These are phyloP conservation scores for Annona squamosa DNA, from an alignment of 164 flowering plant genomes.

Conservation along the genomic window DNA sequence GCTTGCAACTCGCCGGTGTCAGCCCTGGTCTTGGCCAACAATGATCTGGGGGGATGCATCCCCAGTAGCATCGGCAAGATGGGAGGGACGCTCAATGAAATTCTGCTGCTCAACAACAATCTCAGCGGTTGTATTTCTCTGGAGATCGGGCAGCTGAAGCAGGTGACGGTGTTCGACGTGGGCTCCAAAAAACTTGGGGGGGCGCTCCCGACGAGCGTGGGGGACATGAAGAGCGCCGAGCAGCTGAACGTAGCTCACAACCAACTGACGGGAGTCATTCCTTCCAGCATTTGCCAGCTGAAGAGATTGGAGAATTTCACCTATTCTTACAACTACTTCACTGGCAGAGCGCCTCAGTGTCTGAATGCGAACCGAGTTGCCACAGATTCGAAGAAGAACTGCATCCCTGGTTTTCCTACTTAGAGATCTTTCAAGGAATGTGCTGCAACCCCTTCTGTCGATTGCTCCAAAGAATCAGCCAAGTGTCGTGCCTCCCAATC, in stretches of 20 bases:
- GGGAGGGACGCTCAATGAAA: conserved; percentile 65
- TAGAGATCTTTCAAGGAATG: conserved; percentile 51
- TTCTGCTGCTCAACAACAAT: conserved; percentile 60
- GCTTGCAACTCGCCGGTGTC: no score
- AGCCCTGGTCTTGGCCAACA: conserved; percentile 64
- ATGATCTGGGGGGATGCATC: conserved; percentile 65
- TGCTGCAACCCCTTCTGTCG: conserved; percentile 39
- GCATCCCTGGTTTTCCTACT: conserved; percentile 35
- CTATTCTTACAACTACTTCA: conserved; percentile 66
- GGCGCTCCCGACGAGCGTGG: conserved; percentile 37
- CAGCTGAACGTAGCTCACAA: conserved; percentile 76
- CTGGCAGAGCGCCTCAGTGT: conserved; percentile 51
- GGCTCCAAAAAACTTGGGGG: conserved; percentile 64
- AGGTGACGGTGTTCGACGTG: conserved; percentile 68
- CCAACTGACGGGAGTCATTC: conserved; percentile 52
- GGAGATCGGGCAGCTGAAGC: conserved; percentile 46
- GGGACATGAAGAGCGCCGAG: conserved; percentile 54
- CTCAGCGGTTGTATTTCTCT: conserved; percentile 62
- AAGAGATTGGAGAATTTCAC: conserved; percentile 64
- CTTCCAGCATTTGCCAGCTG: conserved; percentile 42
- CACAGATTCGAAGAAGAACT: conserved; percentile 34
- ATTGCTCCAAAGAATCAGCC: neutral
- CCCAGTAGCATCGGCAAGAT: conserved; percentile 66
- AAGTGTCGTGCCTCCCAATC: neutral
- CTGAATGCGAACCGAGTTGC: conserved; percentile 1